Evolutionary conservation across 2,329 filamentous ascomycete genomes (phyloP), one percentile per base, ranked within the genome.

Genomic region (Diaporthe capsici): DNA sequence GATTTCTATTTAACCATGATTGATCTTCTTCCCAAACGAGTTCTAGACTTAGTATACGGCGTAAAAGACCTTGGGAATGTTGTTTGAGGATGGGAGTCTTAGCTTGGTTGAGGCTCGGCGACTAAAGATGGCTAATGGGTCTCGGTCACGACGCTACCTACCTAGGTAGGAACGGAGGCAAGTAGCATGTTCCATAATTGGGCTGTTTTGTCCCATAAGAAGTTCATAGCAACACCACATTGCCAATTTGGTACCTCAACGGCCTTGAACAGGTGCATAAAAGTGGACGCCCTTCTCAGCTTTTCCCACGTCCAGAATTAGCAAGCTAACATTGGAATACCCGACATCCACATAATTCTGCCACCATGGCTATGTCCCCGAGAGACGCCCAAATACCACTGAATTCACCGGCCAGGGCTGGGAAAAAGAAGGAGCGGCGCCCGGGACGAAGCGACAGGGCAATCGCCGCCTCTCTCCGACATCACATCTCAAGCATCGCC

Each of bases 401-500:
- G 6, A 4, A 1, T 34, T 34, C 61, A 12, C 25, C 61, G 61
- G 28, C 42, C 42, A 47, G 3, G 17, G 3, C 42, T 15, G 9
- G 17, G 10, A 34, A 22, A 44, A 44, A 63, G 42, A 65, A 65
- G 5, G 61, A 34, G 42, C 61, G 42, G 2, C 61, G 61, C 4
- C 39, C 17, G 2, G 17, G 25, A 8, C 39, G 42, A 34, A 61
- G 37, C 8, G 37, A 61, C 22, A 61, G 58, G 58, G 58, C 34
- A 8, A 20, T 63, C n/a, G 60, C 37, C 39, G 39, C 13, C 7
- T 63, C 37, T n/a, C 7, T 63, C 15, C 7, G 12, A 28, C 39
- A 63, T 22, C 39, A 63, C 25, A 63, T 44, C n/a, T 63, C 60
- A 17, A 31, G n/a, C 60, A 31, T 63, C 60, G 60, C 60, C 25